Conservation (phyloP, 495 filamentous ascomycete genomes). For the Aspergillus panamensis region DNA sequence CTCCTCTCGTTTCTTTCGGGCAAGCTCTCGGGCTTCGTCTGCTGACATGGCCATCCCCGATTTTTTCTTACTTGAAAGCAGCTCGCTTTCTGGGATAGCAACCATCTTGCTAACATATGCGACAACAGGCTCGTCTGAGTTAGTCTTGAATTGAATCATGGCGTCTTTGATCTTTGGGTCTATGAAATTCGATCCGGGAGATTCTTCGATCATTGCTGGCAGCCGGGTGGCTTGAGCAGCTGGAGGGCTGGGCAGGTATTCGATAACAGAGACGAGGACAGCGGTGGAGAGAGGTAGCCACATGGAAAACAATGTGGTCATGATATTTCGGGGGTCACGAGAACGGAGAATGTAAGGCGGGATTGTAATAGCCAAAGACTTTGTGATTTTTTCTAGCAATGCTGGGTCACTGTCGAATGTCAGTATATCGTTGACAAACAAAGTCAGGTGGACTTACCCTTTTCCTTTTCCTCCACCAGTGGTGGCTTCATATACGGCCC, state of each 20-base stretch:
- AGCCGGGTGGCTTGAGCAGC: slow-evolving; percentile 79
- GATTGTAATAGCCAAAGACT: slow-evolving; percentile 79
- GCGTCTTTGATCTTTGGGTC: slow-evolving; percentile 66
- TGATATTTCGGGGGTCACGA: slow-evolving; percentile 74
- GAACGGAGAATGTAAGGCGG: slow-evolving; percentile 81
- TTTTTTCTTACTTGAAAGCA: slow-evolving; percentile 71
- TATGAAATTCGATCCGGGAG: slow-evolving; percentile 70
- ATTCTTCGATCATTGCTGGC: slow-evolving; percentile 72
- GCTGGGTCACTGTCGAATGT: slow-evolving; percentile 61
- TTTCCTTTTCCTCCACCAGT: slow-evolving; percentile 75
- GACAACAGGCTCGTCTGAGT: slow-evolving; percentile 69
- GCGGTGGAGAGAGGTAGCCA: slow-evolving; percentile 96
- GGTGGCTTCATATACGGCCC: slow-evolving; percentile 94
- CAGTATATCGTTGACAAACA: slow-evolving; percentile 25
- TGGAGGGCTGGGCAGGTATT: slow-evolving; percentile 84
- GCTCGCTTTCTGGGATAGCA: slow-evolving; percentile 84
- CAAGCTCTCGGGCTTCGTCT: slow-evolving; percentile 85
- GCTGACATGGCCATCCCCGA: slow-evolving; percentile 64
- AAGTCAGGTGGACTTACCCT: slow-evolving; percentile 54
- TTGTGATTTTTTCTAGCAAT: slow-evolving; percentile 90
- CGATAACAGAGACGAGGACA: slow-evolving; percentile 84
- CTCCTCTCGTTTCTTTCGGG: slow-evolving; percentile 82
- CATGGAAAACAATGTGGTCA: slow-evolving; percentile 78
- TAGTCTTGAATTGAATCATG: slow-evolving; percentile 73
- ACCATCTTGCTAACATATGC: slow-evolving; percentile 99